These are phyloP conservation scores for Plantago major DNA, from an alignment of 257 asterid genomes.

Conservation along the genomic window DNA sequence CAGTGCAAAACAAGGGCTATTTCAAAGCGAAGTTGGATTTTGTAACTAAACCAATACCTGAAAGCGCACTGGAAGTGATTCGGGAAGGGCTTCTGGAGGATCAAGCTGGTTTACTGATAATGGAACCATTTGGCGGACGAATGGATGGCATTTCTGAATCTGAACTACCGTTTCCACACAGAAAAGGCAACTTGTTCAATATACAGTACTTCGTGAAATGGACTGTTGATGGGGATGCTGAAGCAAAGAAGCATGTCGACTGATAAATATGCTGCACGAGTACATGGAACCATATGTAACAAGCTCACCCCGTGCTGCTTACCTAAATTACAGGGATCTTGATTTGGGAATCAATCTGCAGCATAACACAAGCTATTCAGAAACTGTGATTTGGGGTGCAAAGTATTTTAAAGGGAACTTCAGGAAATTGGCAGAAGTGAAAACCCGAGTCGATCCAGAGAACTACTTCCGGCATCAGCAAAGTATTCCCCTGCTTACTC, in stretches of 20 bases:
- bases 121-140: constrained; percentile 60
- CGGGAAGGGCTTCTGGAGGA: constrained; percentile 26
- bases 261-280: constrained; percentile 32
- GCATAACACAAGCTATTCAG: constrained; percentile 22
- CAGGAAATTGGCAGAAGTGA: constrained; percentile 37
- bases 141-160: constrained; percentile 33
- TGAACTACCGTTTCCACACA: constrained; percentile 58
- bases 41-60: constrained; percentile 29
- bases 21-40: constrained; percentile 62
- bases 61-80: constrained; percentile 22
- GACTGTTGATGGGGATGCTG: constrained; percentile 21
- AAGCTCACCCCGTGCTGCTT: constrained; percentile 48
- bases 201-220: constrained; percentile 55
- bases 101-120: constrained; percentile 28
- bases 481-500: constrained; percentile 37
- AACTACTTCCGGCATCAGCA: constrained; percentile 57
- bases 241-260: constrained; percentile 23
- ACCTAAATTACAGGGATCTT: constrained; percentile 53
- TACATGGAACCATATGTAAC: constrained; percentile 47
- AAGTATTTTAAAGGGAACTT: constrained; percentile 50
- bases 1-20: constrained; percentile 21
- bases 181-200: constrained; percentile 39
- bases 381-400: constrained; percentile 44
- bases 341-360: constrained; percentile 43
- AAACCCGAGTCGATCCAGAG: constrained; percentile 41